phyloP scores from a whole-genome alignment of 805 yeast species.

The Komagataella pastoris region DNA sequence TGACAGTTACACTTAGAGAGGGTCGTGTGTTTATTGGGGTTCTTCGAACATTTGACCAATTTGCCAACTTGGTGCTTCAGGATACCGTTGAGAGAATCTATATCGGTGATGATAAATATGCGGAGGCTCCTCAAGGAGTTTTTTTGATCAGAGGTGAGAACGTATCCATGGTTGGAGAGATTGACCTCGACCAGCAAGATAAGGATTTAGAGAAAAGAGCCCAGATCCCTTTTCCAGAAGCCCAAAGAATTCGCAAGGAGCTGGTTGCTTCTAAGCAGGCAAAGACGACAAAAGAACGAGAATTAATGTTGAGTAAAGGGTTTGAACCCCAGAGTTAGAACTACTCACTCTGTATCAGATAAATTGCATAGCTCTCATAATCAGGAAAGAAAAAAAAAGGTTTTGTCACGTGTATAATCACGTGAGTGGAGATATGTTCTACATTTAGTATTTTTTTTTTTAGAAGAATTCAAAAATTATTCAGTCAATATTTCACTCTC shows the following conservation, averaged over 20 bases:
- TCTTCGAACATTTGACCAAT: conserved; percentile 90
- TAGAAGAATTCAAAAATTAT: no score
- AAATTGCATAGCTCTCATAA: not conserved
- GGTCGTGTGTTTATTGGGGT: conserved; percentile 84
- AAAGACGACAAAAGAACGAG: not conserved
- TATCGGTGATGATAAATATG: conserved; percentile 42
- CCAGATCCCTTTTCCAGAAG: conserved; percentile 47
- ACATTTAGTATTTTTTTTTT: no score
- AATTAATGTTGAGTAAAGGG: not conserved
- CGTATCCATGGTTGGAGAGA: conserved; percentile 86
- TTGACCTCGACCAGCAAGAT: conserved; percentile 81
- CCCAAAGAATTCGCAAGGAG: conserved; percentile 26
- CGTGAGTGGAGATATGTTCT: not conserved
- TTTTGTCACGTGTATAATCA: not conserved
- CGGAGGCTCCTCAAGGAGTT: conserved; percentile 59
- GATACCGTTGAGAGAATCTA: conserved; percentile 82
- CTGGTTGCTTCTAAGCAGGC: conserved; percentile 1
- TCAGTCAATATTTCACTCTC: not conserved
- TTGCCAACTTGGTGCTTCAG: conserved; percentile 84
- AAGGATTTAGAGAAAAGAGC: conserved; percentile 42
- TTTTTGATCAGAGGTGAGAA: conserved; percentile 92
- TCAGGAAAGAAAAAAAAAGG: not conserved
- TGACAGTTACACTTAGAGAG: conserved; percentile 78
- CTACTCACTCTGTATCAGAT: not conserved
- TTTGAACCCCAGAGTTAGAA: not conserved